These are phyloP conservation scores for Hypoxylon sp. DNA, from an alignment of 2,329 filamentous ascomycete genomes.

Conservation along the genomic window DNA sequence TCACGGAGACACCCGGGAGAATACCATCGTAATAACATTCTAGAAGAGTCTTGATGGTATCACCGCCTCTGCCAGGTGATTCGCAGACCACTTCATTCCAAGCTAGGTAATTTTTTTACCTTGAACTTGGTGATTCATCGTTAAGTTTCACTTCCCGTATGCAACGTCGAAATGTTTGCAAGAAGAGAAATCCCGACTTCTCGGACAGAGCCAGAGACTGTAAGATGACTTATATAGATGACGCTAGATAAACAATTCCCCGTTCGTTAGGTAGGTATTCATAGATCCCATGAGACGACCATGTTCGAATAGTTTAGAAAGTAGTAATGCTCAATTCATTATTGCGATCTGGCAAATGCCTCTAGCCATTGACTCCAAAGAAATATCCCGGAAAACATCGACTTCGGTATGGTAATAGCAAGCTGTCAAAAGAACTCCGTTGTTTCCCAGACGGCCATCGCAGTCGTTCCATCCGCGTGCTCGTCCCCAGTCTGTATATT, in stretches of 20 bases:
- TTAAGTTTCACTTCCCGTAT: neutral
- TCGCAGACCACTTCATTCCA: neutral
- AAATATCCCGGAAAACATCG: constrained; percentile 51
- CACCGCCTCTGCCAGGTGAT: neutral
- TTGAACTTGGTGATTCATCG: neutral
- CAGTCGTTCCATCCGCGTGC: constrained; percentile 37
- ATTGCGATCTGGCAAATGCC: constrained; percentile 50
- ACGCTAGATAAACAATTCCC: constrained; percentile 2
- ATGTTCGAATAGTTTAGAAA: constrained; percentile 1
- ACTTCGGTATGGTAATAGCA: constrained; percentile 49
- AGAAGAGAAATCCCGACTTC: neutral
- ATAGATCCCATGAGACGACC: constrained; percentile 1
- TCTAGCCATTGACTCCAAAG: constrained; percentile 54
- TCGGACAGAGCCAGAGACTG: neutral
- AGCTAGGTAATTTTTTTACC: neutral
- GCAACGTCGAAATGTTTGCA: neutral
- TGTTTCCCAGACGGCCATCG: constrained; percentile 45
- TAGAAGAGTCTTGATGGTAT: constrained; percentile 17
- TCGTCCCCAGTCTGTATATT: constrained; percentile 30
- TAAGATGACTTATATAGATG: constrained; percentile 4
- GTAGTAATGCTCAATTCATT: constrained; percentile 44
- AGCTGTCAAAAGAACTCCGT: constrained; percentile 47
- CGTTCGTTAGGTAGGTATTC: constrained; percentile 7
- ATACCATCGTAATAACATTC: constrained; percentile 13
- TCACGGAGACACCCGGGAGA: constrained; percentile 23